Evolutionary conservation across 257 asterid genomes (phyloP), one percentile per base, ranked within the genome.

Genomic region (Solanum neorickii): DNA sequence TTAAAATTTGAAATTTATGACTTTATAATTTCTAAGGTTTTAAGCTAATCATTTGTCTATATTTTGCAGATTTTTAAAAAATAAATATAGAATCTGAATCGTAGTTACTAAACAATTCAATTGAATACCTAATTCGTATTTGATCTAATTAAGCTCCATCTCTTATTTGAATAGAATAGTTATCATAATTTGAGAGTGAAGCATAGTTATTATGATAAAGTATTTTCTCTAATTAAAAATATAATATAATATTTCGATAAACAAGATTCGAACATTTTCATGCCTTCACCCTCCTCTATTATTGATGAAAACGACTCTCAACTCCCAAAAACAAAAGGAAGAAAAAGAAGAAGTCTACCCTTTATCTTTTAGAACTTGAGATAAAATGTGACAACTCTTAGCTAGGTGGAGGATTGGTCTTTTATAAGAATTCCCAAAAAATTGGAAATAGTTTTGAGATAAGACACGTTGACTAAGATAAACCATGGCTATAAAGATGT

Each of bases 361-460:
- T 39, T 75, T 41, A 75, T 75, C 83, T 75, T 74, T 39, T 74
- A 13, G 52, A 20, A 23, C 16, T 18, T 46, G 10, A 29, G 44
- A 9, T 47, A 80, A 80, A 46, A 21, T 29, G 44, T 47, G 85
- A 46, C 41, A 80, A 49, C 85, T 80, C 68, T 49, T 46, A 80
- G 85, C 37, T 27, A 80, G 85, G 85, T 80, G 85, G 85, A 46
- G 29, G 68, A 47, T 80, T 80, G 16, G 16, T 46, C 42, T 11
- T 39, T 25, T 47, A 52, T 52, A 47, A 47, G 68, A 29, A 47
- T 80, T 47, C 41, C 85, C 85, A 29, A 80, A 27, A 46, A 47
- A 8, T 5, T 18, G 85, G 85, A 18, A 27, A 80, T 29, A 31
- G 29, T 47, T 29, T 69, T 78, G 68, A 47, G 85, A 80, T 80